Evolutionary conservation across 1,284 basidiomycete species (phyloP).

Genomic region (Cystobasidium slooffiae): DNA sequence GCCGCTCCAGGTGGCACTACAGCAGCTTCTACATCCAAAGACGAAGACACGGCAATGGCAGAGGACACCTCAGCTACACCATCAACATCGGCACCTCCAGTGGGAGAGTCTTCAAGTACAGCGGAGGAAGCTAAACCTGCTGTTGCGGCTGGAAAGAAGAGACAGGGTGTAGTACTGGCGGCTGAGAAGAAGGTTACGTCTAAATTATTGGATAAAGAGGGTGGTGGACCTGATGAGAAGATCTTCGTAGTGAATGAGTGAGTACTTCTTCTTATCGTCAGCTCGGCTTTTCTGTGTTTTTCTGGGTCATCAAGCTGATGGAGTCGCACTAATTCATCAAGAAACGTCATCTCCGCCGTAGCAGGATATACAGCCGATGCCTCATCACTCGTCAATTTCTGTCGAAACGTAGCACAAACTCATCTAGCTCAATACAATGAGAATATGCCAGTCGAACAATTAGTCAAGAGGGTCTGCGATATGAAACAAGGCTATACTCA

Average conservation of each 20-base stretch:
- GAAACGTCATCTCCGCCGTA: slow-evolving; percentile 93
- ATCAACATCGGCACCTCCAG: neutral
- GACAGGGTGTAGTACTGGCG: slow-evolving; percentile 84
- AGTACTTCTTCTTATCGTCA: slow-evolving; percentile 46
- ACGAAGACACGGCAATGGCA: slow-evolving; percentile 48
- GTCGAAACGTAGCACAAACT: slow-evolving; percentile 83
- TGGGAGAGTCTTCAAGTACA: neutral
- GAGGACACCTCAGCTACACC: slow-evolving; percentile 49
- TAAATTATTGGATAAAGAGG: slow-evolving; percentile 92
- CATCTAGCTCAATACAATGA: slow-evolving; percentile 92
- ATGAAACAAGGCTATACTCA: slow-evolving; percentile 79
- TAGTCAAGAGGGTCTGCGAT: slow-evolving; percentile 91
- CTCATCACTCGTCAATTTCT: slow-evolving; percentile 95
- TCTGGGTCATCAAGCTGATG: no score
- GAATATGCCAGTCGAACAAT: slow-evolving; percentile 95
- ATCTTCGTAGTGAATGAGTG: slow-evolving; percentile 86
- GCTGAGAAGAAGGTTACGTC: slow-evolving; percentile 99
- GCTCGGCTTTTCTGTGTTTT: neutral
- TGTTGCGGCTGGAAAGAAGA: slow-evolving; percentile 42
- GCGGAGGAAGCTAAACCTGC: slow-evolving; percentile 46
- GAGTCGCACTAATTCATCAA: slow-evolving; percentile 54
- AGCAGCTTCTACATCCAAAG: slow-evolving; percentile 27
- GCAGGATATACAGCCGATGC: slow-evolving; percentile 97
- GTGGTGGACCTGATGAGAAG: slow-evolving; percentile 95
- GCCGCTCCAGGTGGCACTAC: slow-evolving; percentile 19